Evolutionary conservation across 306 rosid species (phyloP), one percentile per base, ranked within the genome.

Genomic region (Geum urbanum): DNA sequence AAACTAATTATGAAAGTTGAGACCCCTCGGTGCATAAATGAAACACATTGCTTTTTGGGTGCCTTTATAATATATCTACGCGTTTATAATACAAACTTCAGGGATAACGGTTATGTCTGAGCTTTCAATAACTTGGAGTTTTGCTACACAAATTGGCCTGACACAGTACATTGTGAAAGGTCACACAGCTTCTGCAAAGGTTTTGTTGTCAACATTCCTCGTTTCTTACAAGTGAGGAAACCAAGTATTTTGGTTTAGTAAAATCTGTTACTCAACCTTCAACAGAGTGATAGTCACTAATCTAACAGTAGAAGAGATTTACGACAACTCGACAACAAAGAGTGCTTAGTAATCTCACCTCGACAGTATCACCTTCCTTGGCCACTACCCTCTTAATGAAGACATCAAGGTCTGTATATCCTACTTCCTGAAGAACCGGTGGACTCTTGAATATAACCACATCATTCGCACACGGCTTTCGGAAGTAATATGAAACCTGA

Each of bases 401-500:
- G 59, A 95, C 97, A 79, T 95, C 99, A 41, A 87, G 87, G 64
- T 91, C 91, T 0, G 97, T 79, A 61, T 95, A 95, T 80, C 97
- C 97, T 75, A 86, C 99, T 83, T 89, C 87, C 77, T 95, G 99
- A 74, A 95, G 99, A 4, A 86, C 95, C 1, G 97, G 99, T 70
- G 99, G 97, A 73, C 97, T 95, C 79, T 88, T 91, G 49, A 91
- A 95, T 75, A 95, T 91, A 73, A 91, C 96, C 18, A 95, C 88
- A 76, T 91, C 99, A 74, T 89, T 91, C 57, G 96, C 84, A 76
- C 99, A 89, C 2, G 99, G 99, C 82, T 86, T 84, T 83, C 99
- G 87, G 79, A 94, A 89, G 70, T 94, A 87, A 85, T 91, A 94
- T 4, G 99, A 75, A 40, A 94, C 97, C 97, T 94, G 87, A 77